Conservation (phyloP, 352 stramenopile genomes). For the Saprolegnia diclina region DNA sequence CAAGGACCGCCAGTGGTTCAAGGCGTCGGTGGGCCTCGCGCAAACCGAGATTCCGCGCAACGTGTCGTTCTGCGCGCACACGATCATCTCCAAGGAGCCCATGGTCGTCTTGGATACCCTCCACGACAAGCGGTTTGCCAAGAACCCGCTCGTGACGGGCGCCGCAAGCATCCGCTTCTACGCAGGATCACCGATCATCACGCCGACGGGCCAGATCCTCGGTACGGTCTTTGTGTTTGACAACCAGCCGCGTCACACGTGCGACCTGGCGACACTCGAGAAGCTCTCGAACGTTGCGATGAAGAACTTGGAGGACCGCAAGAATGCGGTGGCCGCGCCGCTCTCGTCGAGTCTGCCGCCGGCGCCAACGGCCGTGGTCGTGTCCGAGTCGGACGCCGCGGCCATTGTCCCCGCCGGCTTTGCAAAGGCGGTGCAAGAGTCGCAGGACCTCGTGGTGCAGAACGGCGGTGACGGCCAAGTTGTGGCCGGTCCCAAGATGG, state of each 20-base stretch:
- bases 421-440: background rate
- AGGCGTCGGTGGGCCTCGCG: conserved; percentile 73
- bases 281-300: conserved; percentile 86
- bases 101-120: conserved; percentile 86
- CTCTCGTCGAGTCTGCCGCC: conserved; percentile 40
- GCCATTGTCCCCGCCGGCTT: conserved; percentile 32
- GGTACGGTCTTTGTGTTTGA: conserved; percentile 86
- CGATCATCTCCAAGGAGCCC: conserved; percentile 84
- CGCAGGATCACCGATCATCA: conserved; percentile 73
- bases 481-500: conserved; percentile 80
- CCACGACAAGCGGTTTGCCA: conserved; percentile 78
- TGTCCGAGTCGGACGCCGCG: conserved; percentile 35
- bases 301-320: conserved; percentile 87
- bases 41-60: conserved; percentile 84
- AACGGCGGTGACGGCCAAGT: conserved; percentile 75
- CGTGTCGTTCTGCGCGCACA: conserved; percentile 80
- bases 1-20: conserved; percentile 85
- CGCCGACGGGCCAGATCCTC: conserved; percentile 70
- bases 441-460: conserved; percentile 74
- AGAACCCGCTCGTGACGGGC: conserved; percentile 80
- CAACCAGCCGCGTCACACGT: conserved; percentile 76
- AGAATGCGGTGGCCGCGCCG: conserved; percentile 71
- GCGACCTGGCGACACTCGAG: conserved; percentile 79
- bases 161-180: conserved; percentile 85
- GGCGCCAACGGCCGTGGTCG: conserved; percentile 35